Evolutionary conservation across 306 rosid genomes (phyloP).

Genomic region (Arachis hypogaea): DNA sequence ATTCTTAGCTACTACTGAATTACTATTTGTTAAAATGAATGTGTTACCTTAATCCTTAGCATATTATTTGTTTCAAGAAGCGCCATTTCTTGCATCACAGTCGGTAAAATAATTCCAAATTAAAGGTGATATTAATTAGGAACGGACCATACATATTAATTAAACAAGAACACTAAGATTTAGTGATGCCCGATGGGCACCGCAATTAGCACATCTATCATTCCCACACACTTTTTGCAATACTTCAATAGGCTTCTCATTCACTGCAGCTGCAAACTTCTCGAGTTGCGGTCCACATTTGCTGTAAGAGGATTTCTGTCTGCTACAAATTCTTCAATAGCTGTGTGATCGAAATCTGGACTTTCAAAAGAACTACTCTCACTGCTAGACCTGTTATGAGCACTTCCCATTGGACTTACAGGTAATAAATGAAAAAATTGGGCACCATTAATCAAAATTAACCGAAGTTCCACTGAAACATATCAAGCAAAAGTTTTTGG

Average conservation of each 20-base stretch:
- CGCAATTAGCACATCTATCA: too few species aligned
- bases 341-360: slow-evolving; percentile 79
- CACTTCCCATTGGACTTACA: slow-evolving; percentile 95
- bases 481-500: slow-evolving; percentile 22
- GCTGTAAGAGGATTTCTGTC: slow-evolving; percentile 44
- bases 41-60: too few species aligned
- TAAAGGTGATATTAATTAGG: background rate
- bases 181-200: too few species aligned
- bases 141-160: slow-evolving; percentile 32
- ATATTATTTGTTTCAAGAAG: background rate
- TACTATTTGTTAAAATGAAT: too few species aligned
- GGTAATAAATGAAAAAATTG: background rate
- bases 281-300: slow-evolving; percentile 68
- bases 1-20: too few species aligned
- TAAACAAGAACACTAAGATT: too few species aligned
- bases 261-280: slow-evolving; percentile 83
- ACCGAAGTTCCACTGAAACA: slow-evolving; percentile 35
- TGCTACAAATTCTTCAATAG: too few species aligned
- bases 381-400: slow-evolving; percentile 88
- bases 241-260: slow-evolving; percentile 79
- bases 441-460: slow-evolving; percentile 2
- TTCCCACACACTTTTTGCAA: too few species aligned
- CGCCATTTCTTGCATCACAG: slow-evolving; percentile 18
- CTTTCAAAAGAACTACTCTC: slow-evolving; percentile 99
- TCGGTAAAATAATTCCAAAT: background rate